Evolutionary conservation across 495 filamentous ascomycete genomes (phyloP).

Genomic region (Clohesyomyces aquaticus): DNA sequence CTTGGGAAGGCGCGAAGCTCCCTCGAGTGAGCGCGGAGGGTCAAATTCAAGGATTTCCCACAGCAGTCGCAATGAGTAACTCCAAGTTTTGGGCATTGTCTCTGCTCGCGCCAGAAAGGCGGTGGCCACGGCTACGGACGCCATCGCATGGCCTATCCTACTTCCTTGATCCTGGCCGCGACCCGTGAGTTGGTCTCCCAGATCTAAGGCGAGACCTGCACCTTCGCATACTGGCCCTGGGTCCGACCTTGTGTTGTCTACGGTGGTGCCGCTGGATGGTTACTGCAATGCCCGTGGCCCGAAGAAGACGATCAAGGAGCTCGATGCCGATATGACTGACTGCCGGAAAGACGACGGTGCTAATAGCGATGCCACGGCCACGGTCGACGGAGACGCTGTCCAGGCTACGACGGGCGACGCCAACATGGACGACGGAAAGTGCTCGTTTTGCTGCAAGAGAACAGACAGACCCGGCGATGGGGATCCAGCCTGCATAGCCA

Average conservation of each 20-base stretch:
- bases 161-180: conserved; percentile 91
- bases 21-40: too few species aligned
- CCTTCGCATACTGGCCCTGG: conserved; percentile 98
- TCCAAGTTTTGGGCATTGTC: too few species aligned
- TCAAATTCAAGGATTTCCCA: too few species aligned
- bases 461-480: too few species aligned
- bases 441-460: too few species aligned
- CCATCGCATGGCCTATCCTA: conserved; percentile 92
- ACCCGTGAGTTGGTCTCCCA: conserved; percentile 98
- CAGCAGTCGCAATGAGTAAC: too few species aligned
- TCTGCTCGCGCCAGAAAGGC: too few species aligned
- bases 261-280: conserved; percentile 87
- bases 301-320: conserved; percentile 85
- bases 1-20: too few species aligned
- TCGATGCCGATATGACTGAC: conserved; percentile 93
- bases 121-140: conserved; percentile 72
- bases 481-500: too few species aligned
- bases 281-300: conserved; percentile 63
- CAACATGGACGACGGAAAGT: conserved; percentile 44
- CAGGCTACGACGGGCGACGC: conserved; percentile 36
- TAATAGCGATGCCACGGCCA: conserved; percentile 47
- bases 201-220: conserved; percentile 96
- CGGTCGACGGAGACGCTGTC: conserved; percentile 38
- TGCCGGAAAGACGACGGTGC: conserved; percentile 67
- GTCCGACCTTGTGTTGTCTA: conserved; percentile 98